Conservation (phyloP, 169 alveolate genomes). For the Cryptosporidium viatorum region DNA sequence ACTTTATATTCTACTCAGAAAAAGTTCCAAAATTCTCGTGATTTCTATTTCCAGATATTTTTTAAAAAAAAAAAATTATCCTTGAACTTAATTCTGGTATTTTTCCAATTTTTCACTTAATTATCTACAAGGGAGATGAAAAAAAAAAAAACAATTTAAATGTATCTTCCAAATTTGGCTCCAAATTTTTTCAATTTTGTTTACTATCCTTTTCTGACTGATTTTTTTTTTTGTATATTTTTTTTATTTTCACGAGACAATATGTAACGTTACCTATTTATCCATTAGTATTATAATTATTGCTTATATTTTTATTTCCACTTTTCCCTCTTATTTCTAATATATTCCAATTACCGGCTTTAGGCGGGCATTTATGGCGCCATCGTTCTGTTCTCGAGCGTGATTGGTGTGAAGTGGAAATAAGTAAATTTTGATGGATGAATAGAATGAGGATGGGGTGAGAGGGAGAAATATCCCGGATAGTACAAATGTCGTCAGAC, state of each 20-base stretch:
- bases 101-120: neutral
- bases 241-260: neutral
- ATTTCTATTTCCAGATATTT: neutral
- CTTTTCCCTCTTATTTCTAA: constrained; percentile 5
- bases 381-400: neutral
- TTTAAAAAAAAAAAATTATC: neutral
- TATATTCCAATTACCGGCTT: neutral
- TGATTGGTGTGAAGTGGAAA: neutral
- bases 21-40: neutral
- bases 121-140: neutral
- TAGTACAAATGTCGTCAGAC: neutral
- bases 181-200: neutral
- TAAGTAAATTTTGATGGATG: no score
- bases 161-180: neutral
- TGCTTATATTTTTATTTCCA: neutral
- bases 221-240: neutral
- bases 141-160: neutral
- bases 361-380: constrained; percentile 1
- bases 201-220: constrained; percentile 6
- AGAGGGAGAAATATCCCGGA: neutral
- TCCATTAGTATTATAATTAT: constrained; percentile 2
- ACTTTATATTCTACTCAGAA: neutral
- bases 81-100: neutral
- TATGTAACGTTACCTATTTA: neutral
- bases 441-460: neutral